phyloP scores from a whole-genome alignment of 2,329 filamentous ascomycete species.

The Nothophoma quercina region DNA sequence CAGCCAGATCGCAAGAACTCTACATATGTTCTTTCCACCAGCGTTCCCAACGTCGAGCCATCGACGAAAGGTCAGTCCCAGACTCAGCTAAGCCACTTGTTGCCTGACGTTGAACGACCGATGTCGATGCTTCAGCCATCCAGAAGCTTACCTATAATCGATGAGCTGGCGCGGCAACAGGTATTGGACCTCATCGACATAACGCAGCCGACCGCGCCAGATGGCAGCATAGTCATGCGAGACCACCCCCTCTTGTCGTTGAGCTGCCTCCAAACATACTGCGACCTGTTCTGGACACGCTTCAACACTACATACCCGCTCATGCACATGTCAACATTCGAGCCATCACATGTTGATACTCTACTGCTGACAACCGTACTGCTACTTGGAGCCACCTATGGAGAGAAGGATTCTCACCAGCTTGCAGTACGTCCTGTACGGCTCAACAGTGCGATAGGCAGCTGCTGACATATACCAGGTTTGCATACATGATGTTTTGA shows the following conservation, averaged over 20 bases:
- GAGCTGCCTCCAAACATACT: constrained; percentile 62
- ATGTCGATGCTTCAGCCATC: constrained; percentile 46
- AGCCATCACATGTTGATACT: constrained; percentile 58
- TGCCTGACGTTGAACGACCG: constrained; percentile 40
- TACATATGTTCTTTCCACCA: neutral
- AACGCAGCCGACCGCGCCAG: constrained; percentile 58
- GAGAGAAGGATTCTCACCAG: constrained; percentile 65
- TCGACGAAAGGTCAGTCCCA: neutral
- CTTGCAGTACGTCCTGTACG: constrained; percentile 54
- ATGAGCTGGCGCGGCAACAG: constrained; percentile 52
- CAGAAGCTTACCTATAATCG: constrained; percentile 47
- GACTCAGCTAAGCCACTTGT: neutral
- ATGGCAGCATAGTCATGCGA: constrained; percentile 56
- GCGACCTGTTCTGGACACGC: constrained; percentile 66
- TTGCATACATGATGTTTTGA: constrained; percentile 67
- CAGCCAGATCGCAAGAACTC: neutral
- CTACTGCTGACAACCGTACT: constrained; percentile 64
- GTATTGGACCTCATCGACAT: constrained; percentile 62
- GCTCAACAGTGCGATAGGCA: neutral
- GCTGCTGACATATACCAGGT: constrained; percentile 42
- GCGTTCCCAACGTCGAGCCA: neutral
- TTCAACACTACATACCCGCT: constrained; percentile 69
- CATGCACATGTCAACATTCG: constrained; percentile 66
- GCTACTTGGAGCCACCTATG: constrained; percentile 68
- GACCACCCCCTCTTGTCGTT: constrained; percentile 62